Conservation (phyloP, 768 basidiomycete genomes). For the Lactifluus pinguis region DNA sequence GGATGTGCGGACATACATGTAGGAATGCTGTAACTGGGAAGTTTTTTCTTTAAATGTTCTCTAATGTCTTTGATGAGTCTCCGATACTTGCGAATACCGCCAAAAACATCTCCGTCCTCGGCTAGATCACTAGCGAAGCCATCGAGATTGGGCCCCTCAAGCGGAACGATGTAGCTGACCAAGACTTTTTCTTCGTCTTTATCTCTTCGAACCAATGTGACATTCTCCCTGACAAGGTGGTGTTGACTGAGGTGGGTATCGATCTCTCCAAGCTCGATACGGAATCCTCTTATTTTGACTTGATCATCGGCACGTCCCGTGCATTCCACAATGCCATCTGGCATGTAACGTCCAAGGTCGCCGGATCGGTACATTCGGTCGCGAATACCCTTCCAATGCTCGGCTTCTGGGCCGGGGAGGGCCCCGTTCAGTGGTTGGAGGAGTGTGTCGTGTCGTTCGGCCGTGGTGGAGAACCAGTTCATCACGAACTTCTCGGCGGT, state of each 20-base stretch:
- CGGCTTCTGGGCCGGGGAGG: constrained; percentile 60
- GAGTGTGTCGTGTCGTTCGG: constrained; percentile 62
- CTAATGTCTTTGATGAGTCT: constrained; percentile 87
- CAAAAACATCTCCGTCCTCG: constrained; percentile 45
- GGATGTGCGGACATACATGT: constrained; percentile 48
- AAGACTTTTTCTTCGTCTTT: constrained; percentile 99
- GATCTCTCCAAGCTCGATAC: constrained; percentile 97
- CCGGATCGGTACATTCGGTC: constrained; percentile 98
- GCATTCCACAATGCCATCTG: constrained; percentile 91
- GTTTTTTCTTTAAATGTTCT: constrained; percentile 92
- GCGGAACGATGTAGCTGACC: constrained; percentile 93
- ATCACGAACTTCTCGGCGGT: constrained; percentile 85
- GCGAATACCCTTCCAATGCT: constrained; percentile 88
- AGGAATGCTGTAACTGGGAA: constrained; percentile 92
- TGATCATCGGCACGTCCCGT: constrained; percentile 97
- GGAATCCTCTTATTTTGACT: constrained; percentile 98
- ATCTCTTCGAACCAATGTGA: constrained; percentile 91
- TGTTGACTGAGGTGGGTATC: constrained; percentile 94
- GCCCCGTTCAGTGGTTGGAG: constrained; percentile 41
- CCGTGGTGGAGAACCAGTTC: constrained; percentile 75
- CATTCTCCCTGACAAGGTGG: constrained; percentile 91
- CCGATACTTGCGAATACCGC: constrained; percentile 78
- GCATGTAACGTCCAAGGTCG: constrained; percentile 89
- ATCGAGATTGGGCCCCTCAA: constrained; percentile 56
- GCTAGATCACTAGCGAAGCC: constrained; percentile 62